Base-by-base conservation (phyloP, 163 green algal species). In the Scenedesmus sp. region DNA sequence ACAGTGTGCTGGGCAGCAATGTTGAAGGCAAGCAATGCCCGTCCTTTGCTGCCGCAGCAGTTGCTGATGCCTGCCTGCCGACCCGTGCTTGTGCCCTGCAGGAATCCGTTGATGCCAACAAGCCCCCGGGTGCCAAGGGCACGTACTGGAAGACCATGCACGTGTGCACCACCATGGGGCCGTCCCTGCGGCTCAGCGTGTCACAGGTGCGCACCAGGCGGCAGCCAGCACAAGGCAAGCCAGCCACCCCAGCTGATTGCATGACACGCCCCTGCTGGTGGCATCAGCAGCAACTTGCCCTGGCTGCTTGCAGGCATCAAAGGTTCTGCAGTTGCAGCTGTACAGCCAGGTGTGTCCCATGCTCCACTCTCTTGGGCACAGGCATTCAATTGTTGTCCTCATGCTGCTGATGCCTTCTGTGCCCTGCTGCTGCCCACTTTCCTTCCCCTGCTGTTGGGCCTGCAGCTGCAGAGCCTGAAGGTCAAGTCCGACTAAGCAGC, bases 81-180 rank as follows among this genome's bases (percentile, higher is more conserved):
- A 78, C 2, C 1, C 15, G 53, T 26, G 7, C 26, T 26, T 18
- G 40, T 2, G 7, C 22, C 76, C 35, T 79, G 86, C 96, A 99
- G 96, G 96, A 97, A 72, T 98, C 96, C 35, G 97, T 99, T 42
- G 97, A 99, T 83, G 59, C 92, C 81, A 99, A 99, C 97, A 96
- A 96, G 91, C 98, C 98, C 30, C 85, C 94, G 22, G 98, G 98
- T 42, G 95, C 97, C 33, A 99, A 99, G 96, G 98, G 98, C 12
- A 88, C 97, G 24, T 99, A 99, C 96, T 99, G 98, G 98, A 99
- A 99, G 94, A 98, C 92, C 40, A 90, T 98, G 61, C 98, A 98
- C 65, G 91, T 99, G 13, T 99, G 96, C 96, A 97, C 96, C 70
- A 99, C 97, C 83, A 99, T 99, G 98, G 98, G 98, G 2, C 98